Percentiles rank a stretch among this genome's conserved stretches.
Evolutionary conservation across 2,329 filamentous ascomycete species (phyloP).

Genomic region (Teratosphaeria destructans): DNA sequence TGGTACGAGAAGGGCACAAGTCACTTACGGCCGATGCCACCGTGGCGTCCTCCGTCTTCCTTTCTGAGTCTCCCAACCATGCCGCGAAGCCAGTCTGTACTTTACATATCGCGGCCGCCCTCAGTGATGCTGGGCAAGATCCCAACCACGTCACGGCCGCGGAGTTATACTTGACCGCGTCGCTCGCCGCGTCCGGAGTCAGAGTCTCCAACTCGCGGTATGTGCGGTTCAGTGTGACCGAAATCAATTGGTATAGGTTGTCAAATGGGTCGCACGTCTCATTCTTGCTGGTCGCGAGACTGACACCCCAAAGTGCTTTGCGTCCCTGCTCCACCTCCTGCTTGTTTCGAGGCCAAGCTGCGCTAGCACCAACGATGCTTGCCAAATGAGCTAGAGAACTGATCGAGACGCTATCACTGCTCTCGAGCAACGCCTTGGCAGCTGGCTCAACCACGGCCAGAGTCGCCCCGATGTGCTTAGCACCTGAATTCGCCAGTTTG

Average conservation of each 20-base stretch:
- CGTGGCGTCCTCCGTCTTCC: slow-evolving; percentile 2
- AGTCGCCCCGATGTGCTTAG: slow-evolving; percentile 57
- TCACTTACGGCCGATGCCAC: slow-evolving; percentile 1
- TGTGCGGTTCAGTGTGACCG: slow-evolving; percentile 40
- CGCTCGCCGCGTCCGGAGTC: neutral
- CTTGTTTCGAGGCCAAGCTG: slow-evolving; percentile 45
- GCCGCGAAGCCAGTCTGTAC: slow-evolving; percentile 51
- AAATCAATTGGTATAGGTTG: slow-evolving; percentile 52
- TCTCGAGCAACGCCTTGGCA: slow-evolving; percentile 11
- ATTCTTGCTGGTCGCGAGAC: slow-evolving; percentile 24
- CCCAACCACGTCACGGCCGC: slow-evolving; percentile 21
- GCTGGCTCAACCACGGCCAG: slow-evolving; percentile 54
- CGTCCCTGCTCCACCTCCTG: slow-evolving; percentile 56
- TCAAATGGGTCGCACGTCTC: slow-evolving; percentile 50
- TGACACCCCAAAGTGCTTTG: slow-evolving; percentile 55
- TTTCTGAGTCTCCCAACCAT: slow-evolving; percentile 52
- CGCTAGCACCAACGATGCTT: neutral
- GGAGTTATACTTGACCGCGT: slow-evolving; percentile 5
- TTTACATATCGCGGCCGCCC: slow-evolving; percentile 46
- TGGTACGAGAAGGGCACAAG: too few relatives aligned
- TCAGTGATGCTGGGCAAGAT: slow-evolving; percentile 34
- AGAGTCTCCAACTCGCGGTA: slow-evolving; percentile 34
- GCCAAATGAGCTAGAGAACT: neutral
- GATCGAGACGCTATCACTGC: neutral
- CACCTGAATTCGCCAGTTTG: slow-evolving; percentile 48